Conservation (phyloP, 805 yeast species). For the Nakazawaea ernobii region DNA sequence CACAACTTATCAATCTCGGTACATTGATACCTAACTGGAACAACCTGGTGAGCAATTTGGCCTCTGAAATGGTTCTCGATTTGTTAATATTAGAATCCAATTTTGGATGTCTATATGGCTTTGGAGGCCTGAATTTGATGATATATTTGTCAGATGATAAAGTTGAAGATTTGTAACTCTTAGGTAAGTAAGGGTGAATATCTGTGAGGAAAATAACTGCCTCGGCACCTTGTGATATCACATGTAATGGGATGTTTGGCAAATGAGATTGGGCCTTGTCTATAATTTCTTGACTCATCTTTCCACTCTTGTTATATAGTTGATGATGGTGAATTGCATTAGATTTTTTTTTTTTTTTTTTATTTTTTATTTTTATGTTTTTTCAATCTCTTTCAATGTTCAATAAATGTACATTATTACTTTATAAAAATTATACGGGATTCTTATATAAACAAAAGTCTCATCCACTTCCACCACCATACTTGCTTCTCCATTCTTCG, state of each 20-base stretch:
- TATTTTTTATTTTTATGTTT: conserved; percentile 11
- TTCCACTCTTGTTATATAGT: neutral
- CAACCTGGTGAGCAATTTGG: conserved; percentile 62
- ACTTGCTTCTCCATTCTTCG: conserved; percentile 78
- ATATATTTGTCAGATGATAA: conserved; percentile 39
- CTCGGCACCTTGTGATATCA: conserved; percentile 87
- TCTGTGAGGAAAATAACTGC: conserved; percentile 66
- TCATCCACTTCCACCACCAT: conserved; percentile 58
- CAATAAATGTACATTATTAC: neutral
- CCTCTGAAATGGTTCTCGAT: conserved; percentile 79
- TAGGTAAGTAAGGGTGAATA: conserved; percentile 61
- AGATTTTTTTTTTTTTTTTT: neutral
- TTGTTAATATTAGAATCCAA: conserved; percentile 74
- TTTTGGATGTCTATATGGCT: conserved; percentile 82
- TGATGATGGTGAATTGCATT: neutral
- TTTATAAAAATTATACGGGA: neutral
- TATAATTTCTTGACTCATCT: conserved; percentile 53
- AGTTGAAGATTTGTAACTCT: conserved; percentile 17
- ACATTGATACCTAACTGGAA: conserved; percentile 52
- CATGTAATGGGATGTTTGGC: conserved; percentile 42
- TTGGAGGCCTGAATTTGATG: conserved; percentile 81
- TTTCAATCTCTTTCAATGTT: conserved; percentile 11
- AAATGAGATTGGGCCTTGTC: conserved; percentile 35
- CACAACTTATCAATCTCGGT: conserved; percentile 74
- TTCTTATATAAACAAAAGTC: neutral